Conservation (phyloP, 768 basidiomycete species). For the Trametes meyenii region DNA sequence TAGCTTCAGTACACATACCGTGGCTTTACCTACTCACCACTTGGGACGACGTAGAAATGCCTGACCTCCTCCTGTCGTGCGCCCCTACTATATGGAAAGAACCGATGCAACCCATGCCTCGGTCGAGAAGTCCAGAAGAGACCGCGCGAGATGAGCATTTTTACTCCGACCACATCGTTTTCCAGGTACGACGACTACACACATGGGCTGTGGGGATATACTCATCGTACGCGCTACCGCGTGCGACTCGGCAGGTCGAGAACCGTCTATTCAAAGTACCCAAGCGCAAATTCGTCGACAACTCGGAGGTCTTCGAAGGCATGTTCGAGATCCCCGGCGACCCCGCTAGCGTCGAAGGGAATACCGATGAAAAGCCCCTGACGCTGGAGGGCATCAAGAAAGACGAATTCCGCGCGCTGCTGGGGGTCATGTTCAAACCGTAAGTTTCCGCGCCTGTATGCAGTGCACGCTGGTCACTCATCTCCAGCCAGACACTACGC, state of each 20-base stretch:
- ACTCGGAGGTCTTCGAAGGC: slow-evolving; percentile 27
- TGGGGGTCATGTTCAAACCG: slow-evolving; percentile 27
- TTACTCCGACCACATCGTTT: slow-evolving; percentile 14
- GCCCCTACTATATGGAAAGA: too few species aligned
- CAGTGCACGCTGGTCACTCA: not conserved
- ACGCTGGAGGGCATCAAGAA: slow-evolving; percentile 14
- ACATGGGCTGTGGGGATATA: not conserved
- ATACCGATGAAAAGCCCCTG: slow-evolving; percentile 25
- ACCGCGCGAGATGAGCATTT: not conserved
- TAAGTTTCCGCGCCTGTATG: slow-evolving; percentile 6
- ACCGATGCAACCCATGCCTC: too few species aligned
- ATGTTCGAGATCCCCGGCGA: slow-evolving; percentile 17
- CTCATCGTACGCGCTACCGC: not conserved
- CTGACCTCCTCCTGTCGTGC: too few species aligned
- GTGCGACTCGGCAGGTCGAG: slow-evolving; percentile 19
- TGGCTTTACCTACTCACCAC: too few species aligned
- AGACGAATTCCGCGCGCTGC: slow-evolving; percentile 22
- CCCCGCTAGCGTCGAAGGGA: slow-evolving; percentile 17
- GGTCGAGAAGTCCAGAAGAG: too few species aligned
- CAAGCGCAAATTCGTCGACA: slow-evolving; percentile 21
- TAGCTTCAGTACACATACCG: too few species aligned
- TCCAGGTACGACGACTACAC: not conserved
- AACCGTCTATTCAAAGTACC: slow-evolving; percentile 26
- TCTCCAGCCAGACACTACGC: slow-evolving; percentile 15
- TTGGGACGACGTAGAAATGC: too few species aligned